phyloP scores from a whole-genome alignment of 176 grass and related monocot species.

The Aegilops longissima region DNA sequence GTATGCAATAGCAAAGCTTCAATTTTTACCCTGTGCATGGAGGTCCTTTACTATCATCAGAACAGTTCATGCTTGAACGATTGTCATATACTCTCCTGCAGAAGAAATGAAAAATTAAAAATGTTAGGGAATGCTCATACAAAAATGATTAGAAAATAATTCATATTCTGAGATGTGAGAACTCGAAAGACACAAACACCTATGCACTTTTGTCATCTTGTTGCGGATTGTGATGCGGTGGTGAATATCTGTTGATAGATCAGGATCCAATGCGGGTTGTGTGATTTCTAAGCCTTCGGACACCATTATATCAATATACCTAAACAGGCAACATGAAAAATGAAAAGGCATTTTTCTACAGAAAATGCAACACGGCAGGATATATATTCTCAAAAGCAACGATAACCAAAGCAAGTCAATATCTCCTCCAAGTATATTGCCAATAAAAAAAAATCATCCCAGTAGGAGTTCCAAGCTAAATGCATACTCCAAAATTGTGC shows the following conservation, averaged over 20 bases:
- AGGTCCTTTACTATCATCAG: conserved; percentile 84
- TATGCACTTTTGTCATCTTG: conserved; percentile 84
- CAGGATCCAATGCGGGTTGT: conserved; percentile 90
- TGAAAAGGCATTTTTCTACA: background rate
- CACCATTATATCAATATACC: conserved; percentile 94
- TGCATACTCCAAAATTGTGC: background rate
- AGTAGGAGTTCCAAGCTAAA: background rate
- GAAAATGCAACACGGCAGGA: background rate
- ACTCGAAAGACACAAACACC: conserved; percentile 39
- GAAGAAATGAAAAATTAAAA: conserved; percentile 20
- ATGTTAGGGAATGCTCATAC: background rate
- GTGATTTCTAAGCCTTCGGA: conserved; percentile 97
- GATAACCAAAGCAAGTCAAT: background rate
- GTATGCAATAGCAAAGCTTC: conserved; percentile 24
- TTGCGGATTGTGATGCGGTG: conserved; percentile 93
- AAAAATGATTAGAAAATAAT: background rate
- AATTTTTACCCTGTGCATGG: conserved; percentile 87
- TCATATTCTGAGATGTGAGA: background rate
- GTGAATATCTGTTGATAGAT: conserved; percentile 90
- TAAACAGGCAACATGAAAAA: conserved; percentile 28
- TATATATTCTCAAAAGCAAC: background rate
- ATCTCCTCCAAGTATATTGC: background rate
- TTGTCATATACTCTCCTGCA: conserved; percentile 79
- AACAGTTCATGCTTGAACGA: conserved; percentile 78
- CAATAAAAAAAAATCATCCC: background rate